Evolutionary conservation across 495 filamentous ascomycete genomes (phyloP), one percentile per base, ranked within the genome.

Genomic region (Friedmanniomyces simplex): DNA sequence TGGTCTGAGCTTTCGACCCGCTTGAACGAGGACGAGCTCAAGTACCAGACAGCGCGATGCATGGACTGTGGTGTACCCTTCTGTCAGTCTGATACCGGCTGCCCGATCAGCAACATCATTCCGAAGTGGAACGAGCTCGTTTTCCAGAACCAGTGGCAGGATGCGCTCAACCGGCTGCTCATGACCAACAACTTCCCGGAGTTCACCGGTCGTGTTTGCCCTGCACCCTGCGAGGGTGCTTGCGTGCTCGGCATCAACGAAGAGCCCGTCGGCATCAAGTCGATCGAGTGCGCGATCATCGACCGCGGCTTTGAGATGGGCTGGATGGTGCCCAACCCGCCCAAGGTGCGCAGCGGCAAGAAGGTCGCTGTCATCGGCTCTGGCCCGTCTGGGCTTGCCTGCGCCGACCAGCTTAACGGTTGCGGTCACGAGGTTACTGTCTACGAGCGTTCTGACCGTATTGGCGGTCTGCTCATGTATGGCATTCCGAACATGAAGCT

Each of bases 131-230:
- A 96, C 56, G 94, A 97, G 55, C 67, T 97, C 18, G 84, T 96
- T 0, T 96, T 96, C 76, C 81, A 86, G 67, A n/a, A n/a, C 66
- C 87, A 96, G 66, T 99, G 93, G 93, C 83, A 83, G 64, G 93
- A 97, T 73, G 93, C 93, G 20, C 83, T 97, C 18, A 94, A 95
- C 74, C 86, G 91, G 49, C 76, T 99, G 32, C 78, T 97, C 55
- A 95, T 96, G 89, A 99, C 93, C 55, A 99, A 99, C 77, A 96
- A 97, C 79, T 97, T 99, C 81, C 93, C 93, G 25, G 93, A 99
- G 68, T 97, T 97, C 73, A 99, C 93, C 61, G 93, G 93, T 48
- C 91, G 93, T 74, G 93, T 99, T 52, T 99, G 93, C 74, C 93
- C 93, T 51, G 93, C 93, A 59, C 93, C 93, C 70, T 99, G 93